Base-by-base conservation (phyloP, 805 yeast genomes). In the Wickerhamomyces queroliae region DNA sequence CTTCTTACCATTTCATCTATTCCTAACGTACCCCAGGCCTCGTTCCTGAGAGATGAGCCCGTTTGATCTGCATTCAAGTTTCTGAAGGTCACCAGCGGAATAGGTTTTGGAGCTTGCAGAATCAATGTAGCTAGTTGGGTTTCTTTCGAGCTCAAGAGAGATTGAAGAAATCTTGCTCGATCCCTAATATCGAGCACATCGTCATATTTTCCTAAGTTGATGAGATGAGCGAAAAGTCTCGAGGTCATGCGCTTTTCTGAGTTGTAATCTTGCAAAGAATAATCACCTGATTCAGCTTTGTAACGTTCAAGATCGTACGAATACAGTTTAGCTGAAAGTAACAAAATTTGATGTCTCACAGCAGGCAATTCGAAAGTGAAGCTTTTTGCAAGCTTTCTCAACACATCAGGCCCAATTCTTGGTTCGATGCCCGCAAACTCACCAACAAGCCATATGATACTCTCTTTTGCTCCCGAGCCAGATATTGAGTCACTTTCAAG, bases 401-500 rank as follows among this genome's bases (percentile, higher is more conserved):
- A 63, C 2, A 87, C 73, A 55, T 91, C 96, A 0, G 95, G 90
- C 4, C 90, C 81, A 37, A 85, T 61, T 21, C 61, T 59, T 13
- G 70, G 64, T 27, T 67, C 68, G 22, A 62, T 51, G 13, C 56
- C 59, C 0, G 81, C 69, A 55, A 80, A 82, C 53, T 93, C 97
- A 5, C 98, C 96, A 38, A 91, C 73, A 9, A 91, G 69, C 98
- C 98, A 93, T 7, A 91, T 70, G 10, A 90, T 80, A 35, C 91
- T 83, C 1, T 95, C 88, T 47, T 80, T 76, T 0, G 98, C 95
- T 15, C 63, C 60, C 31, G 22, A 30, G 15, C 65, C 63, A 3
- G 58, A 55, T 18, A 68, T 42, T 8, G 52, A 39, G 8, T 44
- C 46, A 5, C 46, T 46, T 11, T 53, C 52, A 8, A 70, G 42